Evolutionary conservation across 2,329 filamentous ascomycete genomes (phyloP), one percentile per base, ranked within the genome.

Genomic region (Cercospora zeina): DNA sequence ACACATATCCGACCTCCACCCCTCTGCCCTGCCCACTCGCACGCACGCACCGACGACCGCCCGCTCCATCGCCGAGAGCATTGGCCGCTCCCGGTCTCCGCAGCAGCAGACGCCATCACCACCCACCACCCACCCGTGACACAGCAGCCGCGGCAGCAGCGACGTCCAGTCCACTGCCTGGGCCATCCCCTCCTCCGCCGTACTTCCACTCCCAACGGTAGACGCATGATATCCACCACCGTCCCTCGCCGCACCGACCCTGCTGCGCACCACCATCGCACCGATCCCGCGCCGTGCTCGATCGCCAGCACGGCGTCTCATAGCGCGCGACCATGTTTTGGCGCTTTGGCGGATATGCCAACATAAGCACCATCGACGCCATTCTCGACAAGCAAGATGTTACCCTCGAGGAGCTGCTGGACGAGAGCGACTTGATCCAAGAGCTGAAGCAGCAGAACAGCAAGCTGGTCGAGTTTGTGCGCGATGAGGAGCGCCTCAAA

Each of bases 301-400:
- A 53, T 58, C 58, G 61, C 58, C 47, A 58, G 34, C 62, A 58
- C 54, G 51, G 62, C 45, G 36, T 60, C 47, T 59, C 63, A 49
- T 56, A 59, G 55, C 51, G 36, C 34, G 54, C 73, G 87, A 93
- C 78, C 82, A 99, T 99, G 95, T 99, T 99, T 80, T 99, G 95
- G 95, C 89, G 93, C 80, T 99, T 97, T 84, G 93, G 95, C 84
- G 92, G 92, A 75, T 97, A 97, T 84, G 91, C 93, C 83, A 96
- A 91, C 84, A 89, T 96, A 79, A 97, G 93, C 73, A 89, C 93
- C 75, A 91, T 99, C 78, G 95, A 97, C 79, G 92, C 89, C 70
- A 90, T 99, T 74, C 91, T 99, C 76, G 95, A 99, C 76, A 96
- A 96, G 79, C 87, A 86, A 71, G 90, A 96, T 79, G 93, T 97